These are phyloP conservation scores for Aspergillus cejpii DNA, from an alignment of 2,329 filamentous ascomycete species.

Conservation along the genomic window DNA sequence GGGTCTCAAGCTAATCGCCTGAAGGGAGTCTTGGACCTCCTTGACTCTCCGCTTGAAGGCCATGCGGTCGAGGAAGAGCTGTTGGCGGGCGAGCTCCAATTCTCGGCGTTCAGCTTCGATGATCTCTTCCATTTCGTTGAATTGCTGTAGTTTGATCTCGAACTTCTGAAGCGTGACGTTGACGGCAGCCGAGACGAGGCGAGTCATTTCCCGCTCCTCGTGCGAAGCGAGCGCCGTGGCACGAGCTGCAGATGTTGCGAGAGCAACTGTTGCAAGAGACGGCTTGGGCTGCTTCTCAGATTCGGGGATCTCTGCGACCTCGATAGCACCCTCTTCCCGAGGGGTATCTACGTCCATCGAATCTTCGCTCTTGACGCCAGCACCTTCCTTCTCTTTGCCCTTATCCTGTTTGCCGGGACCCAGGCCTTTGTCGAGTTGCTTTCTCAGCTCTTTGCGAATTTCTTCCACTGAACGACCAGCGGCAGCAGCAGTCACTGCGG, in stretches of 20 bases:
- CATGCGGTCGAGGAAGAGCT: slow-evolving; percentile 86
- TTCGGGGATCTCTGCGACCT: slow-evolving; percentile 43
- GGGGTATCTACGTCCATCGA: slow-evolving; percentile 52
- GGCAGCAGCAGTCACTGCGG: slow-evolving; percentile 80
- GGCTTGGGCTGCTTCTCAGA: slow-evolving; percentile 43
- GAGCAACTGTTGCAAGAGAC: slow-evolving; percentile 63
- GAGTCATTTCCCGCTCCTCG: slow-evolving; percentile 93
- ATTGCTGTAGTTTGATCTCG: slow-evolving; percentile 91
- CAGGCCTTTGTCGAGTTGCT: slow-evolving; percentile 62
- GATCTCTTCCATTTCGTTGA: slow-evolving; percentile 90
- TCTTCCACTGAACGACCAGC: slow-evolving; percentile 82
- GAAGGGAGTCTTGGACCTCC: slow-evolving; percentile 69
- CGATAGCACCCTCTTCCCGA: slow-evolving; percentile 24
- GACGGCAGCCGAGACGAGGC: slow-evolving; percentile 82
- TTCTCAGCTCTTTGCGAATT: slow-evolving; percentile 71
- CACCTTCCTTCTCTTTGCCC: slow-evolving; percentile 45
- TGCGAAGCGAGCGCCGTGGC: slow-evolving; percentile 85
- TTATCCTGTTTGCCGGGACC: slow-evolving; percentile 46
- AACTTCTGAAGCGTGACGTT: slow-evolving; percentile 95
- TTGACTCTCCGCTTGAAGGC: slow-evolving; percentile 81
- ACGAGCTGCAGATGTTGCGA: slow-evolving; percentile 79
- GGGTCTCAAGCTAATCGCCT: slow-evolving; percentile 37
- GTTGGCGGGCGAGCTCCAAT: slow-evolving; percentile 82
- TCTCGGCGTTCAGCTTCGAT: slow-evolving; percentile 88
- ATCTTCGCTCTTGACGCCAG: slow-evolving; percentile 49